These are phyloP conservation scores for Tilletia horrida DNA, from an alignment of 1,284 basidiomycete species.

Conservation along the genomic window DNA sequence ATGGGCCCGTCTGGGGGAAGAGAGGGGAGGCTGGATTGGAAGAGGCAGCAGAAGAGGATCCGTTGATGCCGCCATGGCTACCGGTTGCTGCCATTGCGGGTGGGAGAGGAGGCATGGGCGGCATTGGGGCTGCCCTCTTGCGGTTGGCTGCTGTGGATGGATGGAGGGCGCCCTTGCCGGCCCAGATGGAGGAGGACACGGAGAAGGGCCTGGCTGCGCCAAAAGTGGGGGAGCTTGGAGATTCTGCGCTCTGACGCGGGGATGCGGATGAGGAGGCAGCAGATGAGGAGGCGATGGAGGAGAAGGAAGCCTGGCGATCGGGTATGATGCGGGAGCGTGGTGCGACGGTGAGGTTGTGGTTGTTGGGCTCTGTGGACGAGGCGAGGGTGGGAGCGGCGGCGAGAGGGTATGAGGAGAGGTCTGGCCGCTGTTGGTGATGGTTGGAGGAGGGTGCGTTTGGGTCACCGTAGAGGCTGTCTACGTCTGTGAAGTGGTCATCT, in stretches of 20 bases:
- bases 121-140: not conserved
- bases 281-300: slow-evolving; percentile 11
- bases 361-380: not conserved
- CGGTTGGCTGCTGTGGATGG: slow-evolving; percentile 9
- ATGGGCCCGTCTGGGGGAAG: not conserved
- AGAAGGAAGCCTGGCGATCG: slow-evolving; percentile 12
- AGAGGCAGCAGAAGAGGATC: too few relatives aligned
- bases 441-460: slow-evolving; percentile 2
- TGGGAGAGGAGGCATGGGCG: slow-evolving; percentile 6
- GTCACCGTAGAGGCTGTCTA: slow-evolving; percentile 6
- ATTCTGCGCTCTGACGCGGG: not conserved
- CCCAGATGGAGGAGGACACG: slow-evolving; percentile 11
- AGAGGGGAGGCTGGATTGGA: not conserved
- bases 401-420: too few relatives aligned
- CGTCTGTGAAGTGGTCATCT: slow-evolving; percentile 10
- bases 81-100: not conserved
- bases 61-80: not conserved
- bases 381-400: too few relatives aligned
- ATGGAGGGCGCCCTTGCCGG: slow-evolving; percentile 9
- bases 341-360: not conserved
- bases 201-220: slow-evolving; percentile 13
- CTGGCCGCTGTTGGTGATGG: not conserved
- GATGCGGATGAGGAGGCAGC: not conserved
- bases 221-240: not conserved
- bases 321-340: not conserved